Conservation (phyloP, 129 eudicot species). For the Tanacetum coccineum region DNA sequence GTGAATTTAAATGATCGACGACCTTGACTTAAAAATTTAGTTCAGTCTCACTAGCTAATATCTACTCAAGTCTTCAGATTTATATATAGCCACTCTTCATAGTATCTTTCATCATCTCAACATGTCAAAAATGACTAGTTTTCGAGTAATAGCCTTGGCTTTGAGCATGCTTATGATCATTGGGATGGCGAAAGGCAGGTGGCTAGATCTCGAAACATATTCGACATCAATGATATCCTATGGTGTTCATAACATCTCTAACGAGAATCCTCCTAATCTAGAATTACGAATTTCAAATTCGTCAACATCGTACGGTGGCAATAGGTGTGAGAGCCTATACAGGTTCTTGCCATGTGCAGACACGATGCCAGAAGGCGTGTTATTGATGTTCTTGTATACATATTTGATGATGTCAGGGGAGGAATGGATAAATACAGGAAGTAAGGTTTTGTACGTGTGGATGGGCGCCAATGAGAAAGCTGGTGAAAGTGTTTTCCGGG, state of each 20-base stretch:
- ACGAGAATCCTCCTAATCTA: no score
- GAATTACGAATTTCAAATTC: not conserved
- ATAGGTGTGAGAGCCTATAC: conserved; percentile 14
- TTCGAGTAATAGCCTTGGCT: not conserved
- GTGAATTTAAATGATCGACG: no score
- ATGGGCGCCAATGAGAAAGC: not conserved
- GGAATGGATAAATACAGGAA: conserved; percentile 14
- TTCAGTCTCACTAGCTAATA: no score
- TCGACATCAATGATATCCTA: no score
- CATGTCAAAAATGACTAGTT: conserved; percentile 13
- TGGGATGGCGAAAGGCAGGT: conserved; percentile 16
- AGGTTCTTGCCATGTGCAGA: not conserved
- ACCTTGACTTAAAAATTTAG: no score
- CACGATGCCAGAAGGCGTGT: conserved; percentile 19
- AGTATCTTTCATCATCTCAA: not conserved
- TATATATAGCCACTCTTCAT: no score
- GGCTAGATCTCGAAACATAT: conserved; percentile 14
- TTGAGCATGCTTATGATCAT: conserved; percentile 2
- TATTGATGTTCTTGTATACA: conserved; percentile 20
- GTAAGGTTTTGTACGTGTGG: conserved; percentile 3
- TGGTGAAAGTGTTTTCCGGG: conserved; percentile 20
- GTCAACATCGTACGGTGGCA: not conserved
- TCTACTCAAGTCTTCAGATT: no score
- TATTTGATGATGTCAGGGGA: conserved; percentile 18
- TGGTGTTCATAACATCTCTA: no score